Percentiles rank a stretch among this genome's conserved stretches.
These are phyloP conservation scores for Leccinellum rugosiceps DNA, from an alignment of 768 basidiomycete genomes.

Conservation along the genomic window DNA sequence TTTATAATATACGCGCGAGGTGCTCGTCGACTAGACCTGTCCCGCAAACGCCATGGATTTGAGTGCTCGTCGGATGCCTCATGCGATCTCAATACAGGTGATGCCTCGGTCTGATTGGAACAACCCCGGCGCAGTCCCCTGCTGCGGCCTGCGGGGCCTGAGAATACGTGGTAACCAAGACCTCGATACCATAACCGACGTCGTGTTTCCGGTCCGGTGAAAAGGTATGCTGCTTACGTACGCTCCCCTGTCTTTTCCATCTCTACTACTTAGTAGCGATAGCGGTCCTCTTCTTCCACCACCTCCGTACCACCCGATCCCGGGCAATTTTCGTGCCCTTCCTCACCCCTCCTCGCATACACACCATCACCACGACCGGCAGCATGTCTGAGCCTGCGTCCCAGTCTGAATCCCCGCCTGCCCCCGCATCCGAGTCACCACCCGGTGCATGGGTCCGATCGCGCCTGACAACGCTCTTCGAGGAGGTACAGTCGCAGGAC, in stretches of 20 bases:
- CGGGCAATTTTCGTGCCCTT: neutral
- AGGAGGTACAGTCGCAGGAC: slow-evolving; percentile 9
- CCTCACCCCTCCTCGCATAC: neutral
- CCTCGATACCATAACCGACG: neutral
- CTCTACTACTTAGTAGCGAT: too few species aligned
- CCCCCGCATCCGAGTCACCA: too few species aligned
- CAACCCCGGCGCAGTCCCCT: neutral
- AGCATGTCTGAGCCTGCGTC: neutral
- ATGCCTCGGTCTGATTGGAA: neutral
- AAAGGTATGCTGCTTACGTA: neutral
- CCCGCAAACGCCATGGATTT: neutral
- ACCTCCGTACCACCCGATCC: neutral
- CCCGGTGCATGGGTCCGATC: slow-evolving; percentile 35
- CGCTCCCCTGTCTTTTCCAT: neutral
- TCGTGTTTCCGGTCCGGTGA: neutral
- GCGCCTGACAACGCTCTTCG: slow-evolving; percentile 29
- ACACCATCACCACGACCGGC: neutral
- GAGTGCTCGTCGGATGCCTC: neutral
- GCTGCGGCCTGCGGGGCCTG: neutral
- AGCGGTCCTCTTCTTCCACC: too few species aligned
- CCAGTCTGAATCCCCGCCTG: neutral
- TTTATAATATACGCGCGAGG: neutral
- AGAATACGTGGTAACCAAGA: neutral
- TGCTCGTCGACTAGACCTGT: neutral
- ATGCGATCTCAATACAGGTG: neutral